Conservation (phyloP, 805 yeast genomes). For the Helenozyma rhizophorensis region DNA sequence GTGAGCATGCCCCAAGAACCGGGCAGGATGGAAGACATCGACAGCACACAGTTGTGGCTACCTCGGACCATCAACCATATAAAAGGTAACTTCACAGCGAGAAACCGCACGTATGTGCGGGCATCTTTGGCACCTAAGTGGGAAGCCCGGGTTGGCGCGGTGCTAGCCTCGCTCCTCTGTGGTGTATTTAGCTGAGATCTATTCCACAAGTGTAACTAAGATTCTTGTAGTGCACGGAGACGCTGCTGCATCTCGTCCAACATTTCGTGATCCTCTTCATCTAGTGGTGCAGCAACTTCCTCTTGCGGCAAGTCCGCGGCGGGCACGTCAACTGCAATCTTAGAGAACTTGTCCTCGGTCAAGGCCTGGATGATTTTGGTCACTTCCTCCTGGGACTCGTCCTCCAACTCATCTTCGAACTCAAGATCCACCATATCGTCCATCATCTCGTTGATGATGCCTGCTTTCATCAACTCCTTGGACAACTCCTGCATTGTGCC, state of each 20-base stretch:
- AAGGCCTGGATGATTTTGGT: slow-evolving; percentile 49
- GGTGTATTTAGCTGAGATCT: too few species aligned
- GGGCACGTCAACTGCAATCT: slow-evolving; percentile 33
- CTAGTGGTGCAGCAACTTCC: slow-evolving; percentile 20
- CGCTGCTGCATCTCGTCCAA: slow-evolving; percentile 87
- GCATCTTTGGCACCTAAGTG: too few species aligned
- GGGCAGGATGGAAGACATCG: slow-evolving; percentile 2
- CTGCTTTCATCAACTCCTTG: slow-evolving; percentile 79
- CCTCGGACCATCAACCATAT: too few species aligned
- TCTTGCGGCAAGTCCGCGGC: slow-evolving; percentile 18
- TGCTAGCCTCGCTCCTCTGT: too few species aligned
- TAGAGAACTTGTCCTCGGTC: slow-evolving; percentile 37
- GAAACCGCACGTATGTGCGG: too few species aligned
- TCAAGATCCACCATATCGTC: slow-evolving; percentile 81
- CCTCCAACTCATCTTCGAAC: slow-evolving; percentile 53
- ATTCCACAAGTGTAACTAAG: slow-evolving; percentile 1
- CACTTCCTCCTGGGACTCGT: slow-evolving; percentile 64
- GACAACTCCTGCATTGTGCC: slow-evolving; percentile 83
- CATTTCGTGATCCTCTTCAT: slow-evolving; percentile 69
- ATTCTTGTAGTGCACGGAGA: slow-evolving; percentile 69
- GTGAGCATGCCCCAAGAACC: slow-evolving; percentile 1
- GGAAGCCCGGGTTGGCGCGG: too few species aligned
- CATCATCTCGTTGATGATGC: slow-evolving; percentile 91
- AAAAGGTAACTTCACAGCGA: too few species aligned
- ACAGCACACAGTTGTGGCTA: too few species aligned